Conservation (phyloP, 768 basidiomycete species). For the Lyophyllum shimeji region DNA sequence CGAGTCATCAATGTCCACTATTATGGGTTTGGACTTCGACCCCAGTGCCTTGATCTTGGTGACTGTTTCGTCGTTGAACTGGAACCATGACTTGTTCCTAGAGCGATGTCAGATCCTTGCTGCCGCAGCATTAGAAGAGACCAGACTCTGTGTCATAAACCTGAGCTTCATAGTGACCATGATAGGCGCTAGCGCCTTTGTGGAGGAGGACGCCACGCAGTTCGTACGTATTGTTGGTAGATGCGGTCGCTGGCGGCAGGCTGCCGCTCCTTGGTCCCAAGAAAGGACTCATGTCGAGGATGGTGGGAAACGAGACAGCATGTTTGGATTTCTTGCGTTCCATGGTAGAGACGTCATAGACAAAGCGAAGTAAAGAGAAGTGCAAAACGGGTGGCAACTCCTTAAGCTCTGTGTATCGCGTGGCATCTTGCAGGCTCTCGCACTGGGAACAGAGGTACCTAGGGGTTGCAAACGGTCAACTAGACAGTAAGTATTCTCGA, state of each 20-base stretch:
- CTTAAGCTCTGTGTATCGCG: slow-evolving; percentile 68
- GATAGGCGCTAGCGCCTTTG: slow-evolving; percentile 90
- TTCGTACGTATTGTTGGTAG: slow-evolving; percentile 59
- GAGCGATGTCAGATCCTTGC: slow-evolving; percentile 9
- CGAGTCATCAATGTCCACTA: slow-evolving; percentile 26
- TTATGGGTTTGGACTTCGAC: slow-evolving; percentile 29
- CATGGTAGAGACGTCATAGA: slow-evolving; percentile 76
- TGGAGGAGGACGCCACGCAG: slow-evolving; percentile 84
- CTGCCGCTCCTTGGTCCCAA: slow-evolving; percentile 35
- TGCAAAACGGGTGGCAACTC: slow-evolving; percentile 86
- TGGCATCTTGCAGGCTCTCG: slow-evolving; percentile 71
- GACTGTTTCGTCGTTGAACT: slow-evolving; percentile 90
- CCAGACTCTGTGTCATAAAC: slow-evolving; percentile 71
- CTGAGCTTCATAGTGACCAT: slow-evolving; percentile 87
- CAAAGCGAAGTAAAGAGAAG: slow-evolving; percentile 91
- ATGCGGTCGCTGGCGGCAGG: slow-evolving; percentile 2
- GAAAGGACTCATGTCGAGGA: slow-evolving; percentile 72
- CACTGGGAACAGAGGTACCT: slow-evolving; percentile 86
- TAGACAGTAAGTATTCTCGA: not conserved
- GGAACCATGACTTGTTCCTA: slow-evolving; percentile 78
- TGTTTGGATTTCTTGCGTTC: slow-evolving; percentile 89
- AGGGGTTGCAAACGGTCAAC: not conserved
- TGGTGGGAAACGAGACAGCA: slow-evolving; percentile 71
- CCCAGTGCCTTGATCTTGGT: slow-evolving; percentile 58
- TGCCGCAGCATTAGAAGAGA: slow-evolving; percentile 2